Evolutionary conservation across 2,329 filamentous ascomycete genomes (phyloP).

Genomic region (Aquanectria penicillioides): DNA sequence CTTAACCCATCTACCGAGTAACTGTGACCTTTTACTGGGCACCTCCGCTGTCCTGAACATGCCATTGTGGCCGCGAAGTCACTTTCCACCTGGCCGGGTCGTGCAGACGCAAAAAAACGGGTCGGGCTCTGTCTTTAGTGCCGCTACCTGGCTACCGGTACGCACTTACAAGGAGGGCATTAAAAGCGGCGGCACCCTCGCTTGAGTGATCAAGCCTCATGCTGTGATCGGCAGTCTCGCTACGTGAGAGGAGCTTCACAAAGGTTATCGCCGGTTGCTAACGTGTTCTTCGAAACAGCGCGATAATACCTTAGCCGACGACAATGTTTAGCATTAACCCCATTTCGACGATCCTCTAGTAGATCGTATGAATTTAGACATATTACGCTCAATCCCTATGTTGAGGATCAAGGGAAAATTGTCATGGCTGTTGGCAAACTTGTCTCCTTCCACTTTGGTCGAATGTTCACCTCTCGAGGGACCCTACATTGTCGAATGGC

Average conservation of each 20-base stretch:
- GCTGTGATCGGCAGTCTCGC: not conserved
- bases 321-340: too few relatives aligned
- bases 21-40: not conserved
- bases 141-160: constrained; percentile 13
- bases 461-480: too few relatives aligned
- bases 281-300: constrained; percentile 12
- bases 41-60: constrained; percentile 2
- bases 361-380: too few relatives aligned
- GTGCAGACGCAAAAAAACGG: constrained; percentile 2
- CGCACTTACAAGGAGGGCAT: not conserved
- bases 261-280: constrained; percentile 3
- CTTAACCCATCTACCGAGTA: not conserved
- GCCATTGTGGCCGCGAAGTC: constrained; percentile 1
- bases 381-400: too few relatives aligned
- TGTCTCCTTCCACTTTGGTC: too few relatives aligned
- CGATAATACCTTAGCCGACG: constrained; percentile 10
- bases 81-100: not conserved
- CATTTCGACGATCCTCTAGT: too few relatives aligned
- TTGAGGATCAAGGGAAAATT: too few relatives aligned
- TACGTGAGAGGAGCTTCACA: not conserved
- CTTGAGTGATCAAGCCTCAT: not conserved
- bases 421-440: too few relatives aligned
- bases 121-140: not conserved
- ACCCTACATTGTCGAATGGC: constrained; percentile 11
- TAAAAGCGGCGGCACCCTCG: not conserved